Conservation (phyloP, 441 rosid species). For the Aquilaria agallochum region DNA sequence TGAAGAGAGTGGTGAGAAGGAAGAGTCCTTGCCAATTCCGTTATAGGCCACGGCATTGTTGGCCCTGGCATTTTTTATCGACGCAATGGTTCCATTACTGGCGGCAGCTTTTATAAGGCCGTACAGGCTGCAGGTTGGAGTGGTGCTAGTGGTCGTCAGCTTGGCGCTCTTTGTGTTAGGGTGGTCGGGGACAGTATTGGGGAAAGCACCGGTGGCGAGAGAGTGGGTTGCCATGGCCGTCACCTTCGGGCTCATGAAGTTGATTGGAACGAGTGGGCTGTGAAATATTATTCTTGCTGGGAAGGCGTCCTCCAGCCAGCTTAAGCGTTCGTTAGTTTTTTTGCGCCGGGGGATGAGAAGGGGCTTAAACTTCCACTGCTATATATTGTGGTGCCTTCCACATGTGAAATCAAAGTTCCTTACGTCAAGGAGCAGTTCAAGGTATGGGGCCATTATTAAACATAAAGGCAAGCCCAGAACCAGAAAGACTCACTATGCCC, state of each 20-base stretch:
- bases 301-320: too few relatives aligned
- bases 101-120: constrained; percentile 72
- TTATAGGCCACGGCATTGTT: constrained; percentile 76
- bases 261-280: constrained; percentile 58
- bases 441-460: too few relatives aligned
- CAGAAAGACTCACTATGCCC: too few relatives aligned
- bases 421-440: too few relatives aligned
- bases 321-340: too few relatives aligned
- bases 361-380: too few relatives aligned
- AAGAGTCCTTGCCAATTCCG: constrained; percentile 63
- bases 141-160: constrained; percentile 45
- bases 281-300: constrained; percentile 10
- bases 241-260: constrained; percentile 77
- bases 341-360: too few relatives aligned
- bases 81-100: constrained; percentile 76
- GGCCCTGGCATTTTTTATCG: constrained; percentile 66
- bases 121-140: constrained; percentile 52
- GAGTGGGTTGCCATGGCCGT: constrained; percentile 93
- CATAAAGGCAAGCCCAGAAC: too few relatives aligned
- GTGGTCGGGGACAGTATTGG: constrained; percentile 68
- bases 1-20: constrained; percentile 22
- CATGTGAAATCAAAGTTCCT: too few relatives aligned
- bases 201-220: constrained; percentile 52
- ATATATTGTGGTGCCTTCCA: too few relatives aligned
- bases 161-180: constrained; percentile 61